Base-by-base conservation (phyloP, 768 basidiomycete species). In the Sarcomyxa edulis region DNA sequence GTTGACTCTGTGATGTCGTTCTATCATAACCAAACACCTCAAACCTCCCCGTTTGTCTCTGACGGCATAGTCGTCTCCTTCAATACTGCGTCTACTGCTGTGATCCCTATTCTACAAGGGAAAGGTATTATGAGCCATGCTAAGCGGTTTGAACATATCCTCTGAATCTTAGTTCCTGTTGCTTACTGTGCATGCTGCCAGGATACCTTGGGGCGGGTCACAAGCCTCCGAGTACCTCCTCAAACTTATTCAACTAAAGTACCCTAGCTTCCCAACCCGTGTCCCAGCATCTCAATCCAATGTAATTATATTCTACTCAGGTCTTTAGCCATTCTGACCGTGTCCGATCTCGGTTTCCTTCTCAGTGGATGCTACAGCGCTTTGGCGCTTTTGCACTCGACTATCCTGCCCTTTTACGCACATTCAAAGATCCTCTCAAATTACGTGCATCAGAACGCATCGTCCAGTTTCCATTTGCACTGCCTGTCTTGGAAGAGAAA, bases 161-260 rank as follows among this genome's bases (percentile, higher is more conserved):
- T 37, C 9, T 21, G 20, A n/a, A 12, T 42, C 6, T 21, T 7
- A 18, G 7, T 18, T 42, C n/a, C 14, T 5, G 16, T 12, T 29
- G 7, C 9, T 16, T 24, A 14, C 12, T 22, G 2, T 23, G 4
- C 14, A 18, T 21, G n/a, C n/a, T n/a, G n/a, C n/a, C 45, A 96
- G 94, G 46, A 88, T 99, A 60, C 87, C 91, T 4, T 98, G 92
- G 90, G 96, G 96, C 19, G 78, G 85, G 18, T 76, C 80, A 2
- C 94, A 97, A 51, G 79, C 91, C 1, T 79, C 89, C 0, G 96
- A 99, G 39, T 87, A 96, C 52, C 72, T 97, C 35, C 77, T 94
- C 44, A 96, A 93, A 54, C 79, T 95, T 15, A 81, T 94, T 28
- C 94, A 97, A 54, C 74, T 98, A 24, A 99, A 98, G 60, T 96